Conservation (phyloP, 2,329 filamentous ascomycete genomes). For the Hypoxylon sp. region DNA sequence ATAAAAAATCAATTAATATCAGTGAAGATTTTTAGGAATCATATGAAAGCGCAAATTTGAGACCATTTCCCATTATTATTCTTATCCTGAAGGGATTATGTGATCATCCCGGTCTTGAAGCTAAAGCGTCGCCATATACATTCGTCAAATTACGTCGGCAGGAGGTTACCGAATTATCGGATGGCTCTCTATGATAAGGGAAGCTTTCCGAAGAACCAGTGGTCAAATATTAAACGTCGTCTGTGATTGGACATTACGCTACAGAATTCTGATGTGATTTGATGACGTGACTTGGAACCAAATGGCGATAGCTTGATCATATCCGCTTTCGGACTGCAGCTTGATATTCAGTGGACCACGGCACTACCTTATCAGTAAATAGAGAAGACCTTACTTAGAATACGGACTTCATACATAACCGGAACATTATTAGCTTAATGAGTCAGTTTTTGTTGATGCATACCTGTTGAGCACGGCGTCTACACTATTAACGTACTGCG, state of each 20-base stretch:
- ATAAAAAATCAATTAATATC: not conserved
- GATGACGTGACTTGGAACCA: slow-evolving; percentile 18
- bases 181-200: not conserved
- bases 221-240: slow-evolving; percentile 58
- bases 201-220: slow-evolving; percentile 26
- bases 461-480: not conserved
- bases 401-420: not conserved
- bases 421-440: not conserved
- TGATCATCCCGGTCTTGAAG: slow-evolving; percentile 1
- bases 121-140: not conserved
- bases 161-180: slow-evolving; percentile 6
- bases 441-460: not conserved
- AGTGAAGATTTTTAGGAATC: not conserved
- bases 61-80: not conserved
- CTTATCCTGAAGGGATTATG: slow-evolving; percentile 5
- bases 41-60: not conserved
- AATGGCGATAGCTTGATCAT: slow-evolving; percentile 11
- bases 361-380: not conserved
- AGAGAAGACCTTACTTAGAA: not conserved
- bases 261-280: slow-evolving; percentile 13
- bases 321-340: slow-evolving; percentile 17
- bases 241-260: slow-evolving; percentile 15
- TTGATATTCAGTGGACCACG: slow-evolving; percentile 1
- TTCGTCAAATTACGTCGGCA: not conserved
- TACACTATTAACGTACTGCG: too few species aligned